Conservation (phyloP, 2,329 filamentous ascomycete genomes). For the Hypoxylon sp. region DNA sequence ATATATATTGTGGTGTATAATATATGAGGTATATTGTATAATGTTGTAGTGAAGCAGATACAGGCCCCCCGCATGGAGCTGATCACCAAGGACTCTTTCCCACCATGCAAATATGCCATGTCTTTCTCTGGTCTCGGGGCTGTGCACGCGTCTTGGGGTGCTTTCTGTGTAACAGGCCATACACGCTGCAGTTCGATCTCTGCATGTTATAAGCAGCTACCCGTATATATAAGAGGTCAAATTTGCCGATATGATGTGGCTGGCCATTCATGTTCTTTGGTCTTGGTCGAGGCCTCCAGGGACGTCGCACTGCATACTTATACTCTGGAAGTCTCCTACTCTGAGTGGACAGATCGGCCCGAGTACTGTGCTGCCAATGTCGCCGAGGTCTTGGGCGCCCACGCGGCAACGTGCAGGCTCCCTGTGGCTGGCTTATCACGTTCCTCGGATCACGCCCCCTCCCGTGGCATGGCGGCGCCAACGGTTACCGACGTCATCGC, state of each 20-base stretch:
- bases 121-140: conserved; percentile 14
- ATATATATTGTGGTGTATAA: conserved; percentile 21
- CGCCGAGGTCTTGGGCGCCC: conserved; percentile 29
- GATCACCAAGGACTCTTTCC: conserved; percentile 25
- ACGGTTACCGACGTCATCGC: conserved; percentile 32
- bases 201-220: conserved; percentile 26
- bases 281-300: conserved; percentile 18
- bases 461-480: conserved; percentile 10
- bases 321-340: conserved; percentile 19
- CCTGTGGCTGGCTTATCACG: conserved; percentile 28
- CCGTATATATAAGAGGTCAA: conserved; percentile 32
- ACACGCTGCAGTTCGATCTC: conserved; percentile 17
- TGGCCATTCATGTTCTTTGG: conserved; percentile 13
- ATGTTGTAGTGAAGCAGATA: conserved; percentile 29
- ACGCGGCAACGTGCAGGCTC: conserved; percentile 37
- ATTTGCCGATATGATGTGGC: conserved; percentile 14
- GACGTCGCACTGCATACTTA: conserved; percentile 35
- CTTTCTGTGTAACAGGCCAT: conserved; percentile 20
- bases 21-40: conserved; percentile 28
- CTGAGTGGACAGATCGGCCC: conserved; percentile 38
- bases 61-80: conserved; percentile 16
- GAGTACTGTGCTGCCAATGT: conserved; percentile 27
- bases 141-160: conserved; percentile 22
- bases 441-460: conserved; percentile 17
- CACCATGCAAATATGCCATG: conserved; percentile 13